These are phyloP conservation scores for Leptodermis oblonga DNA, from an alignment of 257 asterid genomes.

Conservation along the genomic window DNA sequence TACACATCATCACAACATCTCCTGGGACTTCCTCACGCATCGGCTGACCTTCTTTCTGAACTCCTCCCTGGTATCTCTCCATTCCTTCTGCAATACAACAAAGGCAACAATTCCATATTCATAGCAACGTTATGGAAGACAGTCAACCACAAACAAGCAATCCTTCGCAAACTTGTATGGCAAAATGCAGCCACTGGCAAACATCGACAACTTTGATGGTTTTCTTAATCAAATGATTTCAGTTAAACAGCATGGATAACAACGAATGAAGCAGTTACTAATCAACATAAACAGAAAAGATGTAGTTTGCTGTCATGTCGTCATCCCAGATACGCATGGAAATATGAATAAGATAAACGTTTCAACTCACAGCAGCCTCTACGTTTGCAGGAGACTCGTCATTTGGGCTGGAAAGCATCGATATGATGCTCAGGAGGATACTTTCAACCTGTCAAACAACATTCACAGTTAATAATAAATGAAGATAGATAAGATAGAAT, in stretches of 20 bases:
- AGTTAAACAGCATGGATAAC: not conserved
- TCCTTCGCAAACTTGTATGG: not conserved
- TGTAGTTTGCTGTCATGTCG: not conserved
- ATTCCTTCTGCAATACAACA: slow-evolving; percentile 58
- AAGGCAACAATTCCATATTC: not conserved
- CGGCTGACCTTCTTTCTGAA: slow-evolving; percentile 90
- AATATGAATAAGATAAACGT: not conserved
- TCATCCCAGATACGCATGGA: not conserved
- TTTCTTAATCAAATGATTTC: not conserved
- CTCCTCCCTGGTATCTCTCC: slow-evolving; percentile 79
- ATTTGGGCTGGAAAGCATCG: slow-evolving; percentile 29
- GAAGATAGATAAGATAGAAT: not conserved
- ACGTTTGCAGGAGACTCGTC: slow-evolving; percentile 42
- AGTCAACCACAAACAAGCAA: not conserved
- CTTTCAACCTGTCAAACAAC: slow-evolving; percentile 27
- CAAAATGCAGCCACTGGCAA: no score
- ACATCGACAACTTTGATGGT: not conserved
- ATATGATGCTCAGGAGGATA: slow-evolving; percentile 26
- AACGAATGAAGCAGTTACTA: not conserved
- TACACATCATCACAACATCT: slow-evolving; percentile 48
- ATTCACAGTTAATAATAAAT: not conserved
- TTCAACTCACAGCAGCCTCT: slow-evolving; percentile 87
- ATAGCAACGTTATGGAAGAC: not conserved
- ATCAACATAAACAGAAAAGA: not conserved
- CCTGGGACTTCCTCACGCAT: slow-evolving; percentile 87